Conservation (phyloP, 495 filamentous ascomycete genomes). For the Daldinia bambusicola region DNA sequence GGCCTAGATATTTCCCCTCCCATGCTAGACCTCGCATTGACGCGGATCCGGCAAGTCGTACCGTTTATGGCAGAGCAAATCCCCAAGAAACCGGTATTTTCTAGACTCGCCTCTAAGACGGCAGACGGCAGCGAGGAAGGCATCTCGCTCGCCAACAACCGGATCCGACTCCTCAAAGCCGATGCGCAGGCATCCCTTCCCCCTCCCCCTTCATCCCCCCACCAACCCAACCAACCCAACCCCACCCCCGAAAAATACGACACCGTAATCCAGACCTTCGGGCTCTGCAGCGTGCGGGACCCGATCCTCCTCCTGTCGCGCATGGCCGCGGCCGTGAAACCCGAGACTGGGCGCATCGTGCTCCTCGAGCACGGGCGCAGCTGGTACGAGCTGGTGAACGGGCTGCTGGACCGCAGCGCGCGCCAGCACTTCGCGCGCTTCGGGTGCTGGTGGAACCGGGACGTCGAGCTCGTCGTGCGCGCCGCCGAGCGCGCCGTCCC, state of each 20-base stretch:
- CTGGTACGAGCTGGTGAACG: constrained; percentile 80
- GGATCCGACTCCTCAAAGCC: constrained; percentile 52
- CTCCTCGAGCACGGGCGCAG: constrained; percentile 93
- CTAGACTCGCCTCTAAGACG: constrained; percentile 34
- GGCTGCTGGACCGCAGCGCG: constrained; percentile 78
- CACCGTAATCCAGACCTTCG: constrained; percentile 92
- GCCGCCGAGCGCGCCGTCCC: constrained; percentile 65
- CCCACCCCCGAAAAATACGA: constrained; percentile 67
- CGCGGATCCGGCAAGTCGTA: constrained; percentile 48
- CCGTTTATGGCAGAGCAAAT: constrained; percentile 45
- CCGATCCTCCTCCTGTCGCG: constrained; percentile 74
- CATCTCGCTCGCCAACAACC: constrained; percentile 49
- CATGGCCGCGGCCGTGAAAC: constrained; percentile 62
- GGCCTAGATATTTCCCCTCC: constrained; percentile 58
- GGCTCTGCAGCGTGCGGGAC: constrained; percentile 83
- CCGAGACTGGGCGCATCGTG: constrained; percentile 75
- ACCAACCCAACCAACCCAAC: constrained; percentile 7
- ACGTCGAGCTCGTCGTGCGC: constrained; percentile 80
- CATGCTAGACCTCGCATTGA: constrained; percentile 57
- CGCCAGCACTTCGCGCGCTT: constrained; percentile 80
- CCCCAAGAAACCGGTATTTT: constrained; percentile 47
- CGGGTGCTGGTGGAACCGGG: constrained; percentile 98
- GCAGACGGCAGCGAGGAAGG: constrained; percentile 31
- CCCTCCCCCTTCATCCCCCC: constrained; percentile 28
- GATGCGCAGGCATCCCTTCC: constrained; percentile 53